A percentile compares a stretch with the other conserved stretches of the same genome.
Conservation (phyloP, 768 basidiomycete genomes). For the Rubroboletus pulcherrimus region DNA sequence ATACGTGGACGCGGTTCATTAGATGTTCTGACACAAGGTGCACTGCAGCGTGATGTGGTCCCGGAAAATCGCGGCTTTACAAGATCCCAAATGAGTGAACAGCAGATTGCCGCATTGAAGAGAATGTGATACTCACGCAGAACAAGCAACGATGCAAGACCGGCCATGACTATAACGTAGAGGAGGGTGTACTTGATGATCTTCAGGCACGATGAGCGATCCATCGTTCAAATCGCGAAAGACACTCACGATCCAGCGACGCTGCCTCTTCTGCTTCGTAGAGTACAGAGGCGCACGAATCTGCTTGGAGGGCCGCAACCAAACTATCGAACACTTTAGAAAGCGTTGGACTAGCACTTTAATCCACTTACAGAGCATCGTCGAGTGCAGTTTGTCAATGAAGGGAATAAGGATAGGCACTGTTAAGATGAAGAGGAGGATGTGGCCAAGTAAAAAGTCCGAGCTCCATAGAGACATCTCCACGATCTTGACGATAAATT, state of each 20-base stretch:
- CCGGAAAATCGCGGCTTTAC: conserved; percentile 75
- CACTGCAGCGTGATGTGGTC: conserved; percentile 74
- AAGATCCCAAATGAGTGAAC: conserved; percentile 13
- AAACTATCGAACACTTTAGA: conserved; percentile 51
- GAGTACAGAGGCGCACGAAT: conserved; percentile 92
- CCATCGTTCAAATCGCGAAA: not conserved
- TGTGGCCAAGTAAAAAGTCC: conserved; percentile 84
- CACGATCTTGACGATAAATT: conserved; percentile 97
- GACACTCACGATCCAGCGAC: conserved; percentile 78
- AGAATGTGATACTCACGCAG: conserved; percentile 55
- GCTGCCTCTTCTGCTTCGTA: conserved; percentile 87
- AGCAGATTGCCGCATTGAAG: not conserved
- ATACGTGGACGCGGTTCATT: conserved; percentile 37
- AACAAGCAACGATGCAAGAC: conserved; percentile 77
- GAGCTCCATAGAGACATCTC: conserved; percentile 97
- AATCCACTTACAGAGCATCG: conserved; percentile 74
- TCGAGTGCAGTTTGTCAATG: conserved; percentile 85
- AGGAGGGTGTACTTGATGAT: conserved; percentile 83
- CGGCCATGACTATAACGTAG: conserved; percentile 71
- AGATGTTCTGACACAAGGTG: conserved; percentile 82
- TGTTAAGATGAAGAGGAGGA: conserved; percentile 85
- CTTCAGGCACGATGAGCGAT: conserved; percentile 32
- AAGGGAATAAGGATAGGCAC: conserved; percentile 84
- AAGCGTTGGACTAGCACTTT: not conserved
- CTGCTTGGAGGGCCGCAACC: conserved; percentile 93